Conservation (phyloP, 495 filamentous ascomycete genomes). For the Tuber aestivum region DNA sequence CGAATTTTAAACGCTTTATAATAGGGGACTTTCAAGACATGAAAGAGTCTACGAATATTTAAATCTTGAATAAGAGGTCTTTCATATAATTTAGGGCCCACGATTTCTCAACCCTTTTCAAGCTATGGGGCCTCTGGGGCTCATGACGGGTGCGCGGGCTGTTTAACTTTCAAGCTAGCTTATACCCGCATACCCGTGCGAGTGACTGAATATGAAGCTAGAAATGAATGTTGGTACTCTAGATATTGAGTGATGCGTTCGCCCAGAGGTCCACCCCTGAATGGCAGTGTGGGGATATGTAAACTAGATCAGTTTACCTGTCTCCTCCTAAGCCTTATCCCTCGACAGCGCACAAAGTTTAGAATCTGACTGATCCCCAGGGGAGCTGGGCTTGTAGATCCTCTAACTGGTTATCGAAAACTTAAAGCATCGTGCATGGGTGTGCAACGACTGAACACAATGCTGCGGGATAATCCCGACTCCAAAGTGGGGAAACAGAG, state of each 20-base stretch:
- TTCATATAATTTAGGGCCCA: not conserved
- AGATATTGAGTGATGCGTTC: not conserved
- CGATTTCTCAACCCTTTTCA: not conserved
- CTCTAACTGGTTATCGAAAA: not conserved
- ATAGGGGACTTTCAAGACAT: not conserved
- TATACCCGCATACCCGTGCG: not conserved
- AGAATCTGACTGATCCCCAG: not conserved
- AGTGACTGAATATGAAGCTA: not conserved
- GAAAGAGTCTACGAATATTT: not conserved
- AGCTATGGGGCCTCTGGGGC: not conserved
- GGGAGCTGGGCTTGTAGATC: not conserved
- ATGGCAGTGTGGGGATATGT: not conserved
- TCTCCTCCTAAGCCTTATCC: not conserved
- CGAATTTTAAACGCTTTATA: not conserved
- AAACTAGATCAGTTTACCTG: not conserved
- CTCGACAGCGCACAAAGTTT: not conserved
- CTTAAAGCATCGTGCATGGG: not conserved
- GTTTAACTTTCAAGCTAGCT: not conserved
- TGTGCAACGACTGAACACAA: not conserved
- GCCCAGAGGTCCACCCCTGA: not conserved
- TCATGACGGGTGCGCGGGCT: not conserved
- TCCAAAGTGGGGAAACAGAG: not conserved
- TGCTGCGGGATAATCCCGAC: not conserved
- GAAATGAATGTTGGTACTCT: not conserved
- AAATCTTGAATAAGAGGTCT: not conserved